Base-by-base conservation (phyloP, 495 filamentous ascomycete genomes). In the Daldinia concentrica region DNA sequence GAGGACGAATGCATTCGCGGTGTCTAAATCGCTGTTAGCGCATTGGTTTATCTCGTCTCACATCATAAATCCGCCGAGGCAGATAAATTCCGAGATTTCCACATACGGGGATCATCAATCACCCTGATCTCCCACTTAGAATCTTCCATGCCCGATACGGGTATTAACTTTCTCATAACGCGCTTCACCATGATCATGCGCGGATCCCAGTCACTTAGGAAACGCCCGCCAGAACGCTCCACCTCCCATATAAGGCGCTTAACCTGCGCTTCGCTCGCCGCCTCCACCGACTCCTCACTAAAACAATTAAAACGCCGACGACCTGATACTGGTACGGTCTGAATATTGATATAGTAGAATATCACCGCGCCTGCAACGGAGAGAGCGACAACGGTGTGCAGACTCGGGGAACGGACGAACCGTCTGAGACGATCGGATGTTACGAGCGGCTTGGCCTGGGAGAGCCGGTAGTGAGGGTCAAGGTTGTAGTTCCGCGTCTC, bases 51-150 rank as follows among this genome's bases (percentile, higher is more conserved):
- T 43, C 27, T 43, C 34, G 15, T 12, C 39, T 11, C 34, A 30
- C 19, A 29, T 52, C 17, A 14, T 61, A 50, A 37, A 39, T 52
- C 26, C 17, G 22, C 30, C 50, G 17, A 26, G 30, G 22, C 48
- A 39, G 41, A 9, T 22, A 62, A 58, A 14, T 43, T 32, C 15
- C 5, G 15, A 39, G 60, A 4, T 26, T 64, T 19, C 69, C 58
- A 73, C 65, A 29, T 75, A 75, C 83, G 71, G 26, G 84, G 80
- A 58, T 90, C 90, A 12, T 93, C 83, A 62, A 98, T 95, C 17
- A 98, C 93, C 81, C 89, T 86, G 12, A 97, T 89, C 80, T 94
- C 91, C 94, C 95, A 97, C 7, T 89, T 80, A 66, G 86, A 82
- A 24, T 83, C 78, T 57, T 65, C 72, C 76, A 94, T 80, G 0